Base-by-base conservation (phyloP, 2,329 filamentous ascomycete genomes). In the Cladorrhinum sp. region DNA sequence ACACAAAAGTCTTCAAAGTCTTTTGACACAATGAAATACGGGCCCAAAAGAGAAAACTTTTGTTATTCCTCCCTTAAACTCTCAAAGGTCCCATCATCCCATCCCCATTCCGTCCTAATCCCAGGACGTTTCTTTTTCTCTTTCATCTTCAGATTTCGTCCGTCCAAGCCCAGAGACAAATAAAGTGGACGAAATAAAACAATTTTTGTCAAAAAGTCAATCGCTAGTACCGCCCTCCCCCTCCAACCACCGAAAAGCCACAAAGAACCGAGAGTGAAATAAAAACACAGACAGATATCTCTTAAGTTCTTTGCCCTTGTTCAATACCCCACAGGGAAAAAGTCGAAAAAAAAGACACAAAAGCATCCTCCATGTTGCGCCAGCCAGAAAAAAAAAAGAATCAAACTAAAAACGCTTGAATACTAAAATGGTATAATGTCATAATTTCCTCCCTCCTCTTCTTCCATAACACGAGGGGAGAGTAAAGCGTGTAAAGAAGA, bases 341-440 rank as follows among this genome's bases (percentile, higher is more conserved):
- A n/a, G n/a, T n/a, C n/a, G n/a, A 23, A 42, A 48, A 55, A 46
- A 55, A 57, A 12, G 30, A 28, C 36, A 57, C 24, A 46, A 57
- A 48, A 57, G n/a, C n/a, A 57, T 10, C 36, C 54, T 33, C 23
- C 16, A 46, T 21, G 10, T 16, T 57, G 53, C 53, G 53, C 54
- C 54, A 36, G 54, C 54, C 42, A 16, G 14, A 28, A 23, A 49
- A 5, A 28, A n/a, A 51, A 24, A 51, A 2, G 26, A 26, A 48
- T 18, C 4, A 28, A 16, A 28, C 18, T 21, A 24, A n/a, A 23
- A 26, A 26, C 6, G 42, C 21, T 49, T 26, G 3, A 33, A 20
- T 57, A 57, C 39, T 49, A 57, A 56, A 57, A 57, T 12, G 26
- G 24, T 49, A 57, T 49, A 57, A 56, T 16, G 39, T 26, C 39